phyloP scores from a whole-genome alignment of 345 rosid species.

The Orychophragmus violaceus region DNA sequence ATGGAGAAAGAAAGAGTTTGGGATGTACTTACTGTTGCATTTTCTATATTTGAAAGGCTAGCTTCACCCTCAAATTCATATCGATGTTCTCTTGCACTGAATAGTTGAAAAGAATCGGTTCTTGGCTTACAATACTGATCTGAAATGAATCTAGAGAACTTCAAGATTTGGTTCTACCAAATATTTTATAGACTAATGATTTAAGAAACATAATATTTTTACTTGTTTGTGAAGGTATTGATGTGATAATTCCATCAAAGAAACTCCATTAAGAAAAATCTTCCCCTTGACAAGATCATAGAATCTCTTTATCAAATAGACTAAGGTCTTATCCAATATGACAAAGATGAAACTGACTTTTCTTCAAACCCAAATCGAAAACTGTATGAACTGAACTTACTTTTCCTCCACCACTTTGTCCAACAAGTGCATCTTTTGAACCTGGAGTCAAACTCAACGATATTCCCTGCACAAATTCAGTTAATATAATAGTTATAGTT shows the following conservation, averaged over 20 bases:
- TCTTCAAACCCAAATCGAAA: not conserved
- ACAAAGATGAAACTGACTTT: not conserved
- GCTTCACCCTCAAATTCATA: constrained; percentile 67
- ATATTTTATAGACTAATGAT: not conserved
- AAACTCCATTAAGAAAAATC: constrained; percentile 70
- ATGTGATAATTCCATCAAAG: constrained; percentile 72
- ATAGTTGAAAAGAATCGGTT: constrained; percentile 69
- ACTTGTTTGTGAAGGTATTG: constrained; percentile 79
- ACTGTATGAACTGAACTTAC: constrained; percentile 37
- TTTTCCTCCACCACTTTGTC: constrained; percentile 98
- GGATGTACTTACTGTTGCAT: constrained; percentile 54
- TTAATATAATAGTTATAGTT: too few species aligned
- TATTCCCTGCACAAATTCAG: constrained; percentile 62
- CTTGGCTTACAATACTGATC: constrained; percentile 97
- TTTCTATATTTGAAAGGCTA: constrained; percentile 47
- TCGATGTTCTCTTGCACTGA: constrained; percentile 41
- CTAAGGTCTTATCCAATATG: constrained; percentile 70
- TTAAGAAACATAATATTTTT: not conserved
- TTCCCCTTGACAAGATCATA: constrained; percentile 84
- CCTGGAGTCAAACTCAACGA: constrained; percentile 72
- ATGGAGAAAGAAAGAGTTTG: not conserved
- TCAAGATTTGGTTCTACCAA: not conserved
- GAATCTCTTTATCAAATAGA: constrained; percentile 84
- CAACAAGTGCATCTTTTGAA: constrained; percentile 89
- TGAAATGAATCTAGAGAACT: constrained; percentile 19